Percentiles rank a stretch among this genome's conserved stretches.
phyloP scores from a whole-genome alignment of 176 grass and related monocot species.

The Oryza coarctata region DNA sequence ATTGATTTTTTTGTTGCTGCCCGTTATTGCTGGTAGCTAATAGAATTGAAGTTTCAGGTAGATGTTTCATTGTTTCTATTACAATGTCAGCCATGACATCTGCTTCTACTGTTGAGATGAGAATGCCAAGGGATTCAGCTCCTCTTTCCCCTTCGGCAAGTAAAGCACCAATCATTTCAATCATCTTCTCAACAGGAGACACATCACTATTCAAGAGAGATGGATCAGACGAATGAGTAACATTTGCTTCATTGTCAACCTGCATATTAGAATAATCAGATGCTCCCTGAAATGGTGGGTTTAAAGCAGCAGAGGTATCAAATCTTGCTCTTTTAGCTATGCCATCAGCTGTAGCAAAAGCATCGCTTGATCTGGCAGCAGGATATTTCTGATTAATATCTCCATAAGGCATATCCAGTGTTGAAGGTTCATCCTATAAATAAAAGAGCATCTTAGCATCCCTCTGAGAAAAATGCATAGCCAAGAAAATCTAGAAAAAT shows the following conservation, averaged over 20 bases:
- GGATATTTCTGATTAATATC: slow-evolving; percentile 52
- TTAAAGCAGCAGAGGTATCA: slow-evolving; percentile 35
- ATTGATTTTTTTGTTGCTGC: slow-evolving; percentile 33
- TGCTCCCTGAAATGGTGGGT: slow-evolving; percentile 29
- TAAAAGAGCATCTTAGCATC: slow-evolving; percentile 23
- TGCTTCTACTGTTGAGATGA: slow-evolving; percentile 83
- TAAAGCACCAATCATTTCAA: slow-evolving; percentile 96
- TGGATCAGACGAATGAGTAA: slow-evolving; percentile 49
- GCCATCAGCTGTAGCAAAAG: slow-evolving; percentile 48
- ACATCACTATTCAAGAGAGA: slow-evolving; percentile 52
- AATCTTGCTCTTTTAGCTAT: slow-evolving; percentile 67
- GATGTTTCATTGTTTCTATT: slow-evolving; percentile 99
- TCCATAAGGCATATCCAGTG: slow-evolving; percentile 51
- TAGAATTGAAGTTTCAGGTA: slow-evolving; percentile 38
- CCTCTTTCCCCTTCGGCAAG: slow-evolving; percentile 99
- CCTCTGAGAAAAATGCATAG: slow-evolving; percentile 2
- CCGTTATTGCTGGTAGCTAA: slow-evolving; percentile 34
- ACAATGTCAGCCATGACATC: slow-evolving; percentile 99
- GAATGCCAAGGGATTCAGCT: slow-evolving; percentile 87
- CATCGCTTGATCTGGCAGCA: slow-evolving; percentile 48
- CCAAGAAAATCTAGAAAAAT: neutral
- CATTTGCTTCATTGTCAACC: slow-evolving; percentile 39
- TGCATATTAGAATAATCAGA: slow-evolving; percentile 43
- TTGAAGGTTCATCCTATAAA: slow-evolving; percentile 53
- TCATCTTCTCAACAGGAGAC: slow-evolving; percentile 96